Conservation (phyloP, 768 basidiomycete genomes). For the Kwoniella bestiolae region DNA sequence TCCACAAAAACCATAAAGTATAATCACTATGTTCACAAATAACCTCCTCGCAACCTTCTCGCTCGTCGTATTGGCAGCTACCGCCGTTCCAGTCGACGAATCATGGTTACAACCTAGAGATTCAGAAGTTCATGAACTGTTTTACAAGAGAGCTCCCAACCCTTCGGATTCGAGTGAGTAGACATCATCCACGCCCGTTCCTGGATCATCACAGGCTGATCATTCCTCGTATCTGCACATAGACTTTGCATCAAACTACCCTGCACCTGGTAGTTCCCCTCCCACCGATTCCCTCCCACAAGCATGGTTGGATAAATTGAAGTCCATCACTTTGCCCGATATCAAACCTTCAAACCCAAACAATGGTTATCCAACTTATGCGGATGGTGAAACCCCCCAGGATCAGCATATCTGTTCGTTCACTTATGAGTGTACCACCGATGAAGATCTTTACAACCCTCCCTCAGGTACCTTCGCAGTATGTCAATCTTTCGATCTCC, state of each 20-base stretch:
- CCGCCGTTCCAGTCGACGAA: slow-evolving; percentile 23
- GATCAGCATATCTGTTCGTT: slow-evolving; percentile 72
- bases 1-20: too few species aligned
- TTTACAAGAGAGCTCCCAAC: slow-evolving; percentile 26
- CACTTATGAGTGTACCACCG: slow-evolving; percentile 69
- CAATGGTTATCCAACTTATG: slow-evolving; percentile 54
- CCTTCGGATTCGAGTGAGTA: slow-evolving; percentile 32
- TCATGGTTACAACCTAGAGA: slow-evolving; percentile 33
- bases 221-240: neutral
- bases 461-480: slow-evolving; percentile 68
- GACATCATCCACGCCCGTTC: neutral
- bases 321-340: slow-evolving; percentile 73
- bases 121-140: slow-evolving; percentile 27
- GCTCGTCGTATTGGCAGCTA: slow-evolving; percentile 7
- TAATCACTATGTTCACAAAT: slow-evolving; percentile 1
- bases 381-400: slow-evolving; percentile 45
- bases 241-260: slow-evolving; percentile 73
- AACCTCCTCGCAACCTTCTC: slow-evolving; percentile 2
- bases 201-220: neutral
- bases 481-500: slow-evolving; percentile 12
- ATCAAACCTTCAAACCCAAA: slow-evolving; percentile 63
- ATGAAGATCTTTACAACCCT: slow-evolving; percentile 75
- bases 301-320: slow-evolving; percentile 73
- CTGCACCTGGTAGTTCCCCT: slow-evolving; percentile 60
- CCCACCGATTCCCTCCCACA: slow-evolving; percentile 65